Evolutionary conservation across 1,284 basidiomycete species (phyloP).

Genomic region (Lignosus rhinocerotis): DNA sequence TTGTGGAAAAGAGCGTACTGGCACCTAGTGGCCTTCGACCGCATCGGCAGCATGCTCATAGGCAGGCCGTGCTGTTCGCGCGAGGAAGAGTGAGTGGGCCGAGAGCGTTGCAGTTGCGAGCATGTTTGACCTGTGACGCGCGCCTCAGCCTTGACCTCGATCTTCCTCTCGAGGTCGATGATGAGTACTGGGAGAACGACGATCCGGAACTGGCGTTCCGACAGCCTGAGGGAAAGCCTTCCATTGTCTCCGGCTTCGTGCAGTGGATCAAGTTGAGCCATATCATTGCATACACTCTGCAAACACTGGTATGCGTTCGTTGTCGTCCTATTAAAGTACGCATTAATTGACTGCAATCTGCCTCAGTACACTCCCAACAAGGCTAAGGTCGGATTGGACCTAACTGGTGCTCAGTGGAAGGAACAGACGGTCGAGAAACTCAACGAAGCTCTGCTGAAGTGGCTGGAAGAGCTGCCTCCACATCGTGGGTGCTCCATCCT

Average conservation of each 20-base stretch:
- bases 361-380: slow-evolving; percentile 73
- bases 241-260: slow-evolving; percentile 64
- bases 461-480: slow-evolving; percentile 70
- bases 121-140: neutral
- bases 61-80: slow-evolving; percentile 72
- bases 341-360: neutral
- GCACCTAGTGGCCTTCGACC: slow-evolving; percentile 58
- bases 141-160: slow-evolving; percentile 72
- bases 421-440: slow-evolving; percentile 70
- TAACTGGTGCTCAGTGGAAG: slow-evolving; percentile 52
- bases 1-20: slow-evolving; percentile 54
- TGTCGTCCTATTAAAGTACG: no score
- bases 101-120: neutral
- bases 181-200: slow-evolving; percentile 77
- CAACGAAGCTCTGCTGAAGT: slow-evolving; percentile 69
- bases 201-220: slow-evolving; percentile 50
- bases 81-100: slow-evolving; percentile 71
- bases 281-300: slow-evolving; percentile 69
- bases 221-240: slow-evolving; percentile 68
- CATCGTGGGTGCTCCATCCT: slow-evolving; percentile 51
- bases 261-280: slow-evolving; percentile 69
- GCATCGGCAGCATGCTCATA: slow-evolving; percentile 61
- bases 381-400: slow-evolving; percentile 50
- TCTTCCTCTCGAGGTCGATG: slow-evolving; percentile 80
- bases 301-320: slow-evolving; percentile 55